Conservation (phyloP, 495 filamentous ascomycete genomes). For the Aspergillus carlsbadensis region DNA sequence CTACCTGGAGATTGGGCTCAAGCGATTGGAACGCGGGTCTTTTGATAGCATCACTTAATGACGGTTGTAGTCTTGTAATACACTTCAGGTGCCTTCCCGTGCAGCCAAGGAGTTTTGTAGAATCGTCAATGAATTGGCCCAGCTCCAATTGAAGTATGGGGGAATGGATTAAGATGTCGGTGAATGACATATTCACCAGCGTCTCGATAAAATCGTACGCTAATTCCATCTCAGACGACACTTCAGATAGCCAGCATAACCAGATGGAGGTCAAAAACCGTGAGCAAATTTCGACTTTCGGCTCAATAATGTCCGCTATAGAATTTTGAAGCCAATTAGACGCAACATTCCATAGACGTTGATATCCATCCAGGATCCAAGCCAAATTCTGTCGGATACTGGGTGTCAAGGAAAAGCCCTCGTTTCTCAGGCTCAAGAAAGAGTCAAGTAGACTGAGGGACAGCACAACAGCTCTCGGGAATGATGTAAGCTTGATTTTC, state of each 20-base stretch:
- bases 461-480: constrained; percentile 24
- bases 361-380: constrained; percentile 37
- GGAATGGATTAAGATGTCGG: constrained; percentile 17
- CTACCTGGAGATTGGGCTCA: constrained; percentile 33
- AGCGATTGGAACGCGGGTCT: constrained; percentile 14
- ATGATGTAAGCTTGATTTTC: constrained; percentile 24
- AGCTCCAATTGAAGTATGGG: constrained; percentile 29
- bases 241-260: constrained; percentile 15
- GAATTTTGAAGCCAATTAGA: constrained; percentile 27
- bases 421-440: constrained; percentile 15
- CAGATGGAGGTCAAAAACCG: constrained; percentile 27
- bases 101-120: constrained; percentile 9
- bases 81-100: constrained; percentile 14
- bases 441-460: constrained; percentile 31
- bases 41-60: constrained; percentile 25
- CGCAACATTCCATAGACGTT: constrained; percentile 34
- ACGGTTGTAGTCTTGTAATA: constrained; percentile 26
- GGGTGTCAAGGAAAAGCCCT: neutral
- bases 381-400: constrained; percentile 33
- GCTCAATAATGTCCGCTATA: constrained; percentile 12
- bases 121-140: constrained; percentile 26
- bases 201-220: constrained; percentile 29
- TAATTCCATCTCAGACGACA: constrained; percentile 27
- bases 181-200: constrained; percentile 27
- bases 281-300: constrained; percentile 20